Conservation (phyloP, 805 yeast species). For the Saturnispora zaruensis region DNA sequence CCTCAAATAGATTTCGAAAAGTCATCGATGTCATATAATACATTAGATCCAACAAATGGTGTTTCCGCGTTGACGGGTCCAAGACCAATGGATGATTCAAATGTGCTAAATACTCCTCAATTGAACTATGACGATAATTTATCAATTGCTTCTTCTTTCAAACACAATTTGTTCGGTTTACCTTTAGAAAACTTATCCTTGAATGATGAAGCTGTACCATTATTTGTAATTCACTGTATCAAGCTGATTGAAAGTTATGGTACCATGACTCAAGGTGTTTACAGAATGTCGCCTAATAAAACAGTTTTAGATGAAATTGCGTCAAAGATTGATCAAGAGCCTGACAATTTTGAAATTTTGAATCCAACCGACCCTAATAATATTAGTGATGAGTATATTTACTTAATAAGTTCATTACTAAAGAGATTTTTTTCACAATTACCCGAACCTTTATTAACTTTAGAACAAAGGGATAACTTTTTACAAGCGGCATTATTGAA, state of each 20-base stretch:
- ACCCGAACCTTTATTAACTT: conserved; percentile 80
- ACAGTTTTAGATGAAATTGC: conserved; percentile 64
- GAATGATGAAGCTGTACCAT: conserved; percentile 89
- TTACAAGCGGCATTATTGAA: conserved; percentile 62
- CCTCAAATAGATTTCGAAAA: neutral
- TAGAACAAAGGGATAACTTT: conserved; percentile 51
- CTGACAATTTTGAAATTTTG: conserved; percentile 46
- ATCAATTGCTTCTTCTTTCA: conserved; percentile 1
- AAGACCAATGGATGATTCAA: conserved; percentile 14
- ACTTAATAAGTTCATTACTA: conserved; percentile 77
- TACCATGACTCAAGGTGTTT: conserved; percentile 77
- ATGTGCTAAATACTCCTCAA: neutral
- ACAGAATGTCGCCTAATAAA: conserved; percentile 75
- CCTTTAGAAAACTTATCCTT: conserved; percentile 72
- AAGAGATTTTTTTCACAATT: conserved; percentile 76
- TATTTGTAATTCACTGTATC: conserved; percentile 81
- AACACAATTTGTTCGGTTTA: conserved; percentile 57
- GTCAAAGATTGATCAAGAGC: conserved; percentile 66
- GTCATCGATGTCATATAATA: conserved; percentile 14
- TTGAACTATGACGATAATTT: conserved; percentile 12
- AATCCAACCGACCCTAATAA: conserved; percentile 47
- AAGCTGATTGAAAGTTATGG: conserved; percentile 82
- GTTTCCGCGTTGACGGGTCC: conserved; percentile 17
- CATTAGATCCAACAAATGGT: conserved; percentile 21
- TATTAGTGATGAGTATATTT: conserved; percentile 71